Percentiles rank a stretch among this genome's conserved stretches.
Evolutionary conservation across 768 basidiomycete species (phyloP).

Genomic region (Tulasnella sp.): DNA sequence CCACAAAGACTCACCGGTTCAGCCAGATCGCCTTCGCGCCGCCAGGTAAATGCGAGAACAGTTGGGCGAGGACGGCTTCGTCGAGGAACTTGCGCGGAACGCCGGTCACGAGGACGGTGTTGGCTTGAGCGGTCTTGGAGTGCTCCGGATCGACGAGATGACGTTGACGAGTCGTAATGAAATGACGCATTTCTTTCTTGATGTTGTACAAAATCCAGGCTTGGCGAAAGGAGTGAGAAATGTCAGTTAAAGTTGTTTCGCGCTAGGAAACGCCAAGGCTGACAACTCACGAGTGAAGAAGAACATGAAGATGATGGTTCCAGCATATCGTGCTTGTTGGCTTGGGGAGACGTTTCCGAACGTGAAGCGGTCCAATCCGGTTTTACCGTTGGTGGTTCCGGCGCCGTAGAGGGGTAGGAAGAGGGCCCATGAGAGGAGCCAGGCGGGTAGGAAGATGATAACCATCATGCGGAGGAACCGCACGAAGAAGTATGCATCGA

Average conservation of each 20-base stretch:
- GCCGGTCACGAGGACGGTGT: conserved; percentile 82
- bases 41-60: conserved; percentile 77
- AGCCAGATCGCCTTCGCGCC: conserved; percentile 89
- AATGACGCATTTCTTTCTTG: conserved; percentile 66
- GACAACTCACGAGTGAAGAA: conserved; percentile 53
- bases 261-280: neutral
- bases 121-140: conserved; percentile 71
- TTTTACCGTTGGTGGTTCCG: conserved; percentile 35
- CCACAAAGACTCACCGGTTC: conserved; percentile 48
- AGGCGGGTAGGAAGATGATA: conserved; percentile 76
- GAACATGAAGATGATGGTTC: conserved; percentile 67
- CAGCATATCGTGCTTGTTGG: conserved; percentile 52
- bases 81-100: conserved; percentile 71
- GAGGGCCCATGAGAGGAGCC: conserved; percentile 78
- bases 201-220: conserved; percentile 84
- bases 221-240: conserved; percentile 23
- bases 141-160: conserved; percentile 68
- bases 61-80: conserved; percentile 46
- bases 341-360: conserved; percentile 61
- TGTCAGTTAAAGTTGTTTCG: neutral
- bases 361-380: conserved; percentile 57
- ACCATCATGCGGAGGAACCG: conserved; percentile 75
- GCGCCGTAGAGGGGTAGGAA: conserved; percentile 59
- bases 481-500: conserved; percentile 90
- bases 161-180: conserved; percentile 66